Percentiles rank a stretch among this genome's conserved stretches.
phyloP scores from a whole-genome alignment of 331 rosid species.

The Cucumis variabilis region DNA sequence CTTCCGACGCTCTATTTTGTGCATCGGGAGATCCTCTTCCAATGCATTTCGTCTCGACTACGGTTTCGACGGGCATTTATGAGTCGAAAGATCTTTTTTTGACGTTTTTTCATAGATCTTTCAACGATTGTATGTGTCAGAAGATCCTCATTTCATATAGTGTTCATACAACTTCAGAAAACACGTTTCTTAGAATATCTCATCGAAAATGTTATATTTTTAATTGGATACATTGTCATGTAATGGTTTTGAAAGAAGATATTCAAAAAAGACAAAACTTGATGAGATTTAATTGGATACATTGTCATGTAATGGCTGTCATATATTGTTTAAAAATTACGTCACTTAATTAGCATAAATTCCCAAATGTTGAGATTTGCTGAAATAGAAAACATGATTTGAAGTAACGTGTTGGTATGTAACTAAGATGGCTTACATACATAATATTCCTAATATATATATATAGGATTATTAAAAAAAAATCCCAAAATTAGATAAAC shows the following conservation, averaged over 20 bases:
- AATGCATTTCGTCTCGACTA: too few species aligned
- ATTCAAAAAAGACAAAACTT: background rate
- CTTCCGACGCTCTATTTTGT: too few species aligned
- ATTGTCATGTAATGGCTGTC: background rate
- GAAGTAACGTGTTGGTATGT: slow-evolving; percentile 46
- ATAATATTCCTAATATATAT: slow-evolving; percentile 23
- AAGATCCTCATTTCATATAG: too few species aligned
- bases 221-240: background rate
- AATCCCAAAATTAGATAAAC: background rate
- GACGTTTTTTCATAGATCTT: too few species aligned
- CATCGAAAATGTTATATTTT: background rate
- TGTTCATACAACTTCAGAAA: too few species aligned
- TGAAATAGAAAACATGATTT: slow-evolving; percentile 43
- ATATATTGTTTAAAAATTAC: background rate
- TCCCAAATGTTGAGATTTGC: slow-evolving; percentile 16
- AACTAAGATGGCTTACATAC: slow-evolving; percentile 33
- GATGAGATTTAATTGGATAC: background rate
- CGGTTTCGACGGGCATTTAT: too few species aligned
- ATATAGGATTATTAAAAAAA: background rate
- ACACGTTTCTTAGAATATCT: too few species aligned
- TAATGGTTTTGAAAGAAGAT: background rate
- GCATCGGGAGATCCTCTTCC: too few species aligned
- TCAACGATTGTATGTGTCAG: too few species aligned
- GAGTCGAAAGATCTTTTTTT: too few species aligned
- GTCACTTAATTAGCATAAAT: slow-evolving; percentile 6